Evolutionary conservation across 139 green algal species (phyloP).

Genomic region (Chlamydomonas asymmetrica): DNA sequence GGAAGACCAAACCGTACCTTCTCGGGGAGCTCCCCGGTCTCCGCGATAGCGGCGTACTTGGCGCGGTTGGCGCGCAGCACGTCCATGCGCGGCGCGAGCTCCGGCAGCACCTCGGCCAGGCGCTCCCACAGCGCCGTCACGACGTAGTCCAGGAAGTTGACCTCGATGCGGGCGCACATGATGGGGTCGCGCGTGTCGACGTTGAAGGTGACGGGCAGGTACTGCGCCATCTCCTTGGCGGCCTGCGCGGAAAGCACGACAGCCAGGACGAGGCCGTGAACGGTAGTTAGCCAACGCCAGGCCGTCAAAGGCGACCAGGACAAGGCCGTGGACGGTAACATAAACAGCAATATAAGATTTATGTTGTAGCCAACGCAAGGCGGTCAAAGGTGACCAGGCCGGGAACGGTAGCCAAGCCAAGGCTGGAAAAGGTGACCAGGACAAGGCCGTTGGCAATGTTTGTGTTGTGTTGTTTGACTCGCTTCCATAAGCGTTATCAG

Average conservation of each 20-base stretch:
- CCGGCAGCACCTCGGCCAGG: constrained; percentile 47
- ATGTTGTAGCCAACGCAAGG: too few species aligned
- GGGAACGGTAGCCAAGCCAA: too few species aligned
- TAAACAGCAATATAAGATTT: neutral
- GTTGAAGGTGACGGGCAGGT: constrained; percentile 50
- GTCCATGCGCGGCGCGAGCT: constrained; percentile 24
- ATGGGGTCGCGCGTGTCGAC: constrained; percentile 48
- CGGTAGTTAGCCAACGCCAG: neutral
- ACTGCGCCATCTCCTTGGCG: constrained; percentile 40
- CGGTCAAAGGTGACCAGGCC: too few species aligned
- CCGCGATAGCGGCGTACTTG: constrained; percentile 23
- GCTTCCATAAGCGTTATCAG: too few species aligned
- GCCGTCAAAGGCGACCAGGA: neutral
- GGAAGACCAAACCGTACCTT: neutral
- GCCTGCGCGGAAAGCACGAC: too few species aligned
- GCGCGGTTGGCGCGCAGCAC: constrained; percentile 31
- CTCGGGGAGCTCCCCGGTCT: constrained; percentile 16
- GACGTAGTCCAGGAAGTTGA: constrained; percentile 72
- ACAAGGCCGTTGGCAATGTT: too few species aligned
- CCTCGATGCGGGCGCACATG: constrained; percentile 55
- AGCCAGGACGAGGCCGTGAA: neutral
- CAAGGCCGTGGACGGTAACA: neutral
- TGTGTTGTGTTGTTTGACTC: too few species aligned
- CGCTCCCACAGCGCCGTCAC: constrained; percentile 61
- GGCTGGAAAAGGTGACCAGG: too few species aligned